Conservation (phyloP, 2,329 filamentous ascomycete species). For the Claviceps capensis region DNA sequence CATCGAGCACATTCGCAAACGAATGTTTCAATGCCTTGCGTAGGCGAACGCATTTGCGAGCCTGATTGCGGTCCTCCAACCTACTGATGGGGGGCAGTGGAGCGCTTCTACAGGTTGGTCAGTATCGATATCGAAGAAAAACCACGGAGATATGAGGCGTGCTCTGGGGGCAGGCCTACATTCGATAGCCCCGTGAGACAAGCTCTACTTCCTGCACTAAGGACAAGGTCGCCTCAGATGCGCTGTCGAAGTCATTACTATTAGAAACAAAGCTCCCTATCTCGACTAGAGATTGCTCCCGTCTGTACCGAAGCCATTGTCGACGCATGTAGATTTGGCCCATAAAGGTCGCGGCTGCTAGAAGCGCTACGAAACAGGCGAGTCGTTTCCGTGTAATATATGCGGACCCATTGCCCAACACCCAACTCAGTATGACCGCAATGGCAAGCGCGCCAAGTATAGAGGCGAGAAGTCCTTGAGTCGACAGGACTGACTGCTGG, state of each 20-base stretch:
- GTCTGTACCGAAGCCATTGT: constrained; percentile 68
- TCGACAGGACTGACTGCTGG: constrained; percentile 22
- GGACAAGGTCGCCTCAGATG: constrained; percentile 60
- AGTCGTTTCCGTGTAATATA: constrained; percentile 43
- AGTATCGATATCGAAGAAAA: not conserved
- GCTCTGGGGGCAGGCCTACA: constrained; percentile 38
- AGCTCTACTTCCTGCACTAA: constrained; percentile 93
- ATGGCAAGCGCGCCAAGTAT: constrained; percentile 43
- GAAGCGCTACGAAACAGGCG: constrained; percentile 30
- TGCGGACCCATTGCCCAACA: constrained; percentile 36
- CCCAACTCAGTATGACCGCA: constrained; percentile 62
- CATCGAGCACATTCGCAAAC: constrained; percentile 55
- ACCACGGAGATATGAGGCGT: not conserved
- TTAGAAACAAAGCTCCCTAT: constrained; percentile 56
- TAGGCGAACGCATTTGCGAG: constrained; percentile 64
- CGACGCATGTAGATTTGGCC: constrained; percentile 62
- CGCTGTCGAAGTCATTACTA: constrained; percentile 70
- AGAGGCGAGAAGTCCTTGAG: constrained; percentile 35
- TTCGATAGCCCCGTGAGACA: constrained; percentile 76
- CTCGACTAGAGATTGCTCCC: constrained; percentile 58
- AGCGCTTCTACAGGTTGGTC: constrained; percentile 47
- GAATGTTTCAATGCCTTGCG: constrained; percentile 61
- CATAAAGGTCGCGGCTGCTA: constrained; percentile 38
- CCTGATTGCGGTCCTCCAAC: constrained; percentile 70
- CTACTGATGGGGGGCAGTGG: constrained; percentile 86